These are phyloP conservation scores for Microcyclospora pomicola DNA, from an alignment of 2,329 filamentous ascomycete genomes.

Conservation along the genomic window DNA sequence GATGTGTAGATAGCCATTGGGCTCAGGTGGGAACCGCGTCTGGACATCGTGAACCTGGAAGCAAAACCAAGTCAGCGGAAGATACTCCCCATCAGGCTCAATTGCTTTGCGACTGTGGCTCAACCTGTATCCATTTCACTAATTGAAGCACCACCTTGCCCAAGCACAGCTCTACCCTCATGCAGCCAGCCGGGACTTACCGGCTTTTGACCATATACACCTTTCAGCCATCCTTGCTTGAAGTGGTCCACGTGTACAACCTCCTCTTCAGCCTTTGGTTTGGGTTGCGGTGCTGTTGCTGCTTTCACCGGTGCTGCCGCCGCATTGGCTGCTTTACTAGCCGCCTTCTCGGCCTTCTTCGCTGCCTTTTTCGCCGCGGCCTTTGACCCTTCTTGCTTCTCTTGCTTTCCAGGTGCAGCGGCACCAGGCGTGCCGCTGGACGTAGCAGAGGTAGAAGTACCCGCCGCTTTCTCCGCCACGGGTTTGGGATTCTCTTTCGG, in stretches of 20 bases:
- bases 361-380: conserved; percentile 35
- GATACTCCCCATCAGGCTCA: too few relatives aligned
- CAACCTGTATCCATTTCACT: too few relatives aligned
- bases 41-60: conserved; percentile 24
- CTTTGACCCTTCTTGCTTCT: conserved; percentile 24
- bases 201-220: conserved; percentile 37
- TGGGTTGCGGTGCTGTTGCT: conserved; percentile 10
- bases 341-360: conserved; percentile 35
- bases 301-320: conserved; percentile 12
- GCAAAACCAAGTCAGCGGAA: too few relatives aligned
- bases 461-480: too few relatives aligned
- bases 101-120: too few relatives aligned
- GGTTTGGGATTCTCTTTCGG: too few relatives aligned
- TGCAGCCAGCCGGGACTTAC: conserved; percentile 4
- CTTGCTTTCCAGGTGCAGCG: too few relatives aligned
- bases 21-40: conserved; percentile 43
- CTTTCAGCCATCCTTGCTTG: conserved; percentile 36
- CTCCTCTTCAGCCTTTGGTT: conserved; percentile 16
- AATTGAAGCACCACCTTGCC: too few relatives aligned
- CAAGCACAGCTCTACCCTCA: too few relatives aligned
- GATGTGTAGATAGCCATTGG: conserved; percentile 87
- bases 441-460: too few relatives aligned
- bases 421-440: too few relatives aligned
- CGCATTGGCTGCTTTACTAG: conserved; percentile 28
- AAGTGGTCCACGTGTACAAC: conserved; percentile 31